Base-by-base conservation (phyloP, 2,329 filamentous ascomycete genomes). In the Apiospora pterosperma region DNA sequence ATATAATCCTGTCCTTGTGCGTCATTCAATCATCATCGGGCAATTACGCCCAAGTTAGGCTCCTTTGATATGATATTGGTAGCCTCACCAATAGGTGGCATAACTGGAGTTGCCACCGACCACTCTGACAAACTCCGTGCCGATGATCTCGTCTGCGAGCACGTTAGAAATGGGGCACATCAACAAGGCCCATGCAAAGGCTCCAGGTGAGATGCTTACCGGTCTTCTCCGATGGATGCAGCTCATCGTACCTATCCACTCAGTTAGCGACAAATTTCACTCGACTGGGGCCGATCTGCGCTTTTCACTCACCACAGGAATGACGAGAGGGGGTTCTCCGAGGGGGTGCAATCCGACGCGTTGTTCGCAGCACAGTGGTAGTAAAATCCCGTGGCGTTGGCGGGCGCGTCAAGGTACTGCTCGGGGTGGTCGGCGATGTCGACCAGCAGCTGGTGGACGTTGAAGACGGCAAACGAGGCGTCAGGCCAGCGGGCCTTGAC, bases 221-320 rank as follows among this genome's bases (percentile, higher is more conserved):
- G 8, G 88, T 84, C 76, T 86, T 85, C 76, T 88, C 83, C 36
- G 87, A 88, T 0, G 90, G 90, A 78, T 95, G 92, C 72, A 94
- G 75, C 72, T 88, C 85, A 76, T 95, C 91, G 70, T 83, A 84
- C 78, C 78, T 80, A n/a, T 21, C 25, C 7, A 16, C 2, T 3
- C 7, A 31, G 11, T 66, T 52, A 66, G 52, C 34, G 67, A 65
- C 36, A 21, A 28, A 12, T 59, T n/a, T 23, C 34, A 28, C 3
- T 3, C 23, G 16, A 12, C 16, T 10, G 36, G 31, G 23, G 38
- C 14, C 23, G 48, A 44, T n/a, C 21, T 42, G 23, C 4, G 10
- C 14, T 31, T 19, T 7, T 12, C 16, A 71, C 72, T 66, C 58
- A 91, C 90, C 91, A 94, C 74, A 92, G 69, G 73, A 86, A 94